These are phyloP conservation scores for Plicaturopsis crispa DNA, from an alignment of 768 basidiomycete species.

Conservation along the genomic window DNA sequence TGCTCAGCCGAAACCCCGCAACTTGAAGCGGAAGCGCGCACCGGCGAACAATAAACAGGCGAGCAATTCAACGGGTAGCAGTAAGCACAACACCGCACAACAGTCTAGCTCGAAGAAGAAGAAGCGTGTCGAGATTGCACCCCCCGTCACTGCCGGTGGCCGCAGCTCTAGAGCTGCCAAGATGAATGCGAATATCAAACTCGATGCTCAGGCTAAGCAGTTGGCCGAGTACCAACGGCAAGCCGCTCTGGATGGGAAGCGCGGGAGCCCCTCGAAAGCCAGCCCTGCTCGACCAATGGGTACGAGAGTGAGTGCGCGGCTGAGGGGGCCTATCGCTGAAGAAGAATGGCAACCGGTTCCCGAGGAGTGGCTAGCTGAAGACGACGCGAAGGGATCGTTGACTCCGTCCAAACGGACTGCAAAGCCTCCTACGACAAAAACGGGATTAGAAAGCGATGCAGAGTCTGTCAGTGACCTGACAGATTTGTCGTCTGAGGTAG, in stretches of 20 bases:
- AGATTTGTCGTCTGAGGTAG: slow-evolving; percentile 34
- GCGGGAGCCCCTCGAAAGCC: slow-evolving; percentile 6
- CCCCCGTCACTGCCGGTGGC: slow-evolving; percentile 18
- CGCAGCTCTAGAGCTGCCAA: slow-evolving; percentile 61
- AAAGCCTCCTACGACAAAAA: slow-evolving; percentile 23
- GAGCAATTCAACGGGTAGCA: slow-evolving; percentile 6
- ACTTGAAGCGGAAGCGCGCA: slow-evolving; percentile 32
- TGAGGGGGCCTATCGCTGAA: slow-evolving; percentile 49
- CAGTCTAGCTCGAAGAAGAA: slow-evolving; percentile 17
- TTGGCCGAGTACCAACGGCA: slow-evolving; percentile 56
- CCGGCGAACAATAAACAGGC: slow-evolving; percentile 28
- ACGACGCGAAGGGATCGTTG: slow-evolving; percentile 14
- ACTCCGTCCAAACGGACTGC: slow-evolving; percentile 8
- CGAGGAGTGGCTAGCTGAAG: slow-evolving; percentile 56
- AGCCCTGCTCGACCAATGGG: slow-evolving; percentile 32
- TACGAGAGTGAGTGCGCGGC: slow-evolving; percentile 57
- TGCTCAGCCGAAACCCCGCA: slow-evolving; percentile 41
- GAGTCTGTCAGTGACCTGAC: slow-evolving; percentile 70
- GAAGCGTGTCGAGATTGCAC: slow-evolving; percentile 12
- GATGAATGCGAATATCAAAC: slow-evolving; percentile 58
- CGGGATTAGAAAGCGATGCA: slow-evolving; percentile 55
- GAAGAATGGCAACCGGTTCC: slow-evolving; percentile 76
- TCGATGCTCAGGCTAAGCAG: slow-evolving; percentile 63
- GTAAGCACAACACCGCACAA: slow-evolving; percentile 13
- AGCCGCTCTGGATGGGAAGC: slow-evolving; percentile 22